phyloP scores from a whole-genome alignment of 1,284 basidiomycete genomes.

The Sporisorium exsertum region DNA sequence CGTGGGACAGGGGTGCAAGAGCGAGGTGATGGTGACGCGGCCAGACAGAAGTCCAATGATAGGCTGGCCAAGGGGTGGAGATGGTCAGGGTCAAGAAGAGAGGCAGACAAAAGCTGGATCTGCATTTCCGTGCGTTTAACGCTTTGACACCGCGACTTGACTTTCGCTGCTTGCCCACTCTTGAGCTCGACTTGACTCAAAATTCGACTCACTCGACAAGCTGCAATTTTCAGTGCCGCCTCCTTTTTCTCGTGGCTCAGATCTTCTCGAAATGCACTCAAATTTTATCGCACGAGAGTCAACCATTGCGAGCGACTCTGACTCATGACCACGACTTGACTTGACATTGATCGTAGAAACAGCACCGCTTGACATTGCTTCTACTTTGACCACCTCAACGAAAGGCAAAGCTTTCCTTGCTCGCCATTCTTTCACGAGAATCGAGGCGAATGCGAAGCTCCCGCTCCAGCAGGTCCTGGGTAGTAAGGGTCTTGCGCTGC shows the following conservation, averaged over 20 bases:
- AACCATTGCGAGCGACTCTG: too few species aligned
- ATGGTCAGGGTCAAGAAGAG: slow-evolving; percentile 5
- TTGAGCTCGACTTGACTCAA: slow-evolving; percentile 3
- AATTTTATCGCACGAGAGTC: slow-evolving; percentile 17
- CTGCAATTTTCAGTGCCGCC: background rate
- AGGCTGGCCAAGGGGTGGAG: background rate
- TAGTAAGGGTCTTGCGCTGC: slow-evolving; percentile 24
- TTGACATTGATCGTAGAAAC: background rate
- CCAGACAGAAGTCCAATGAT: background rate
- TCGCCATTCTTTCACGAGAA: slow-evolving; percentile 5
- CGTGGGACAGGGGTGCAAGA: background rate
- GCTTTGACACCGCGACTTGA: slow-evolving; percentile 3
- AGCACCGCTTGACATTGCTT: background rate
- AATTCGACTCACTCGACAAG: slow-evolving; percentile 3
- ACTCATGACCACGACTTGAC: background rate
- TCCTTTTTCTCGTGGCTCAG: slow-evolving; percentile 19
- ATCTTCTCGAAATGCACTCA: slow-evolving; percentile 11
- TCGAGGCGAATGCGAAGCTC: slow-evolving; percentile 9
- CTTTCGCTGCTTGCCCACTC: background rate
- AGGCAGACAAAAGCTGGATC: background rate
- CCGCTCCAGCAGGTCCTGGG: slow-evolving; percentile 16
- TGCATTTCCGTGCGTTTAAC: background rate
- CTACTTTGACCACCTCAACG: background rate
- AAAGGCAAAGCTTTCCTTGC: background rate
- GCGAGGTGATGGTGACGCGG: background rate